Percentiles rank a stretch among this genome's conserved stretches.
These are phyloP conservation scores for Jaltomata sinuosa DNA, from an alignment of 257 asterid species.

Conservation along the genomic window DNA sequence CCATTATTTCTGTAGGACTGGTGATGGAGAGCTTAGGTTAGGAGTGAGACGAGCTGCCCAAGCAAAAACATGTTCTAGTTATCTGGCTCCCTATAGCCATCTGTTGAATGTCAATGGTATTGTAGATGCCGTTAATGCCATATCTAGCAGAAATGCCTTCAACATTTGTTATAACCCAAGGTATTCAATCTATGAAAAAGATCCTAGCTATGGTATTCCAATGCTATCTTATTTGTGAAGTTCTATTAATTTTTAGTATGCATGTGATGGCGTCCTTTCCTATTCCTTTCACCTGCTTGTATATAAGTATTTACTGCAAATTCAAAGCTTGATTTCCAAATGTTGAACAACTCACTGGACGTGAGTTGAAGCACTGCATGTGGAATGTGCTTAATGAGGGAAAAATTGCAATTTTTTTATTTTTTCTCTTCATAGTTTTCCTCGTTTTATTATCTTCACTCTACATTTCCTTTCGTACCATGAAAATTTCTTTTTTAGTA, in stretches of 20 bases:
- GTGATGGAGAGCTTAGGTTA: slow-evolving; percentile 92
- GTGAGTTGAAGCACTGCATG: background rate
- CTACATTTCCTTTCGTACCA: background rate
- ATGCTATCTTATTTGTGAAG: background rate
- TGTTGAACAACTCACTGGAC: background rate
- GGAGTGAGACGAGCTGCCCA: slow-evolving; percentile 96
- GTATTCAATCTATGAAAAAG: slow-evolving; percentile 21
- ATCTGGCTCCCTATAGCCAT: slow-evolving; percentile 36
- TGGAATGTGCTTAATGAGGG: background rate
- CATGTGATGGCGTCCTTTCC: background rate
- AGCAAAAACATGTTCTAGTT: slow-evolving; percentile 37
- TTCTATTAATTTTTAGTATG: background rate
- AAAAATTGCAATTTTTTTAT: background rate
- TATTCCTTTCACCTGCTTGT: background rate
- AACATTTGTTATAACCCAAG: slow-evolving; percentile 84
- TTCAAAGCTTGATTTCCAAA: background rate
- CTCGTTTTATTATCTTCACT: background rate
- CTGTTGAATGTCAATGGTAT: slow-evolving; percentile 49
- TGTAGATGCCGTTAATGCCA: slow-evolving; percentile 50
- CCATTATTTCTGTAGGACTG: slow-evolving; percentile 50
- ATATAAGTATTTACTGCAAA: background rate
- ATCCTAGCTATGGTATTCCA: background rate
- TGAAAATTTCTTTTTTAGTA: background rate
- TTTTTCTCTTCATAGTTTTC: background rate
- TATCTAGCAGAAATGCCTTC: slow-evolving; percentile 43